Conservation (phyloP, 2,329 filamentous ascomycete species). For the Plectosphaerella sp. region DNA sequence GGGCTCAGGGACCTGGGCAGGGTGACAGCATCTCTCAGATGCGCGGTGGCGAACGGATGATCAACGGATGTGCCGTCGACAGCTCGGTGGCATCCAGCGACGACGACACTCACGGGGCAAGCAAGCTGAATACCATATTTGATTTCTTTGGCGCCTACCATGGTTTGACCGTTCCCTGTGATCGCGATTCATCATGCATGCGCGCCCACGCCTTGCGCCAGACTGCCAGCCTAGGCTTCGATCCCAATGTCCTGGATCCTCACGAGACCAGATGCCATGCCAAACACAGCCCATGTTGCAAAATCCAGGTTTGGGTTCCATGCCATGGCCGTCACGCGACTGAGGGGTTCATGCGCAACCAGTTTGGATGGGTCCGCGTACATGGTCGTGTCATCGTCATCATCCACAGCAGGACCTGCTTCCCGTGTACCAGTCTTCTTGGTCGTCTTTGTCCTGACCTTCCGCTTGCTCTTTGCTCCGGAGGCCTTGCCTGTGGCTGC, state of each 20-base stretch:
- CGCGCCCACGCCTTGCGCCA: too few relatives aligned
- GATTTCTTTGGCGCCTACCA: too few relatives aligned
- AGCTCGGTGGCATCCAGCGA: too few relatives aligned
- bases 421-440: conserved; percentile 20
- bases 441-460: conserved; percentile 29
- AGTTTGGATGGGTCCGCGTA: conserved; percentile 33
- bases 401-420: conserved; percentile 8
- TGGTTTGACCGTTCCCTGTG: too few relatives aligned
- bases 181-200: too few relatives aligned
- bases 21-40: too few relatives aligned
- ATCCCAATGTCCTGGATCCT: conserved; percentile 62
- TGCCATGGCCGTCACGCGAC: conserved; percentile 55
- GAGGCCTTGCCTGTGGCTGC: conserved; percentile 21
- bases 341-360: conserved; percentile 57
- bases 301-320: conserved; percentile 67
- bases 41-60: too few relatives aligned
- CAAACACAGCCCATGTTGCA: conserved; percentile 63
- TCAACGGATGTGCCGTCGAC: too few relatives aligned
- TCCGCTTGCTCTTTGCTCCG: conserved; percentile 28
- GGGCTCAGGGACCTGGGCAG: neutral
- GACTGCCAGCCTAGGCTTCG: too few relatives aligned
- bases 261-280: conserved; percentile 63
- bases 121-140: too few relatives aligned
- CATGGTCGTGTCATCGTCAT: conserved; percentile 15
- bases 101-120: too few relatives aligned